Base-by-base conservation (phyloP, 2,329 filamentous ascomycete genomes). In the Chaetomiaceae sp. region DNA sequence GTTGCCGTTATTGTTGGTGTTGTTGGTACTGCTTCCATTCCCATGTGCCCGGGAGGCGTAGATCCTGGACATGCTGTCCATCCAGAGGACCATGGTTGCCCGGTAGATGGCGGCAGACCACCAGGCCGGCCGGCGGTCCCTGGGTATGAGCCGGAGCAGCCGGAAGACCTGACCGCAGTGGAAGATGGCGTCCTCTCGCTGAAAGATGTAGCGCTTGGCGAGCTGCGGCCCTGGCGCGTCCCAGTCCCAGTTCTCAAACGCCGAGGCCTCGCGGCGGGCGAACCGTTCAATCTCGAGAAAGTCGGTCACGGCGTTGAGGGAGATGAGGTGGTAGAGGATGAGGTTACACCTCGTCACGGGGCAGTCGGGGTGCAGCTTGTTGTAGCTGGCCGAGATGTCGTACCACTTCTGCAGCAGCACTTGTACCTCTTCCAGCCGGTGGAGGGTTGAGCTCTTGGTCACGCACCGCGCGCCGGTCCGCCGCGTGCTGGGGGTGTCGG, bases 81-180 rank as follows among this genome's bases (percentile, higher is more conserved):
- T 73, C 82, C 82, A 86, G 3, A 85, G 69, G 35, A 83, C 76
- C 50, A 86, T 68, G 4, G 75, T 75, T 2, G 76, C 83, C n/a
- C 85, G 80, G 63, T 88, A 87, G 34, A 87, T 70, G 3, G 83
- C 84, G 1, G 76, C 78, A n/a, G 81, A 71, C 84, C 84, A 88
- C 85, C 85, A 89, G 33, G 76, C 78, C 5, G 85, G 85, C 19
- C 82, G 77, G 3, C 78, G 72, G 43, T 81, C 76, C 25, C 70
- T 68, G 2, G 79, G 75, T 77, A 87, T 86, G 14, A 71, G 69
- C 6, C 77, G 72, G 34, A 87, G 67, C 12, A 86, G 71, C 3
- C 81, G 75, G 39, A 86, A 68, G 3, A 87, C 76, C 65, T 88
- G 85, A 1, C 83, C 83, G 55, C 80, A 82, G 63, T 87, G 85